These are phyloP conservation scores for Blastobotrys persicus DNA, from an alignment of 1,139 yeast species.

Conservation along the genomic window DNA sequence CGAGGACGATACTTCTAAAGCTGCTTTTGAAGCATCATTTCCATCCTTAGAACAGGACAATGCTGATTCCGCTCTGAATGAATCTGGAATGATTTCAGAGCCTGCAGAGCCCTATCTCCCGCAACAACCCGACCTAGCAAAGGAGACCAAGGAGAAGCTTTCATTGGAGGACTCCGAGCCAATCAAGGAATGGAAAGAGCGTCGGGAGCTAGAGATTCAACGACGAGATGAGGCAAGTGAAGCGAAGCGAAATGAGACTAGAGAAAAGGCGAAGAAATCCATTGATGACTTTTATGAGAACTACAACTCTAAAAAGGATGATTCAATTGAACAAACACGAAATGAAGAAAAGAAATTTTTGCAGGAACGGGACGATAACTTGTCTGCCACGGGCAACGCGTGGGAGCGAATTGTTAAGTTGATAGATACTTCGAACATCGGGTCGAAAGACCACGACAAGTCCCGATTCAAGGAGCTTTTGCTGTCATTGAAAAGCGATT, in stretches of 20 bases:
- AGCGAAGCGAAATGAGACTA: slow-evolving; percentile 64
- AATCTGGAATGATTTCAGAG: slow-evolving; percentile 32
- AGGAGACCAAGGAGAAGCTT: slow-evolving; percentile 23
- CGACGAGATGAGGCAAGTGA: slow-evolving; percentile 76
- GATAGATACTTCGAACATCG: slow-evolving; percentile 45
- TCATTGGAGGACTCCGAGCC: slow-evolving; percentile 38
- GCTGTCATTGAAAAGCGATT: slow-evolving; percentile 63
- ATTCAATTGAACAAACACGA: slow-evolving; percentile 60
- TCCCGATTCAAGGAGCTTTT: slow-evolving; percentile 67
- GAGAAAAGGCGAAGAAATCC: slow-evolving; percentile 77
- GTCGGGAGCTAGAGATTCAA: slow-evolving; percentile 75
- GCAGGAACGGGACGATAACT: slow-evolving; percentile 74
- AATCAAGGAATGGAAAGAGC: slow-evolving; percentile 71
- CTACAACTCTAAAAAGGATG: slow-evolving; percentile 83
- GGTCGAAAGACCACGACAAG: slow-evolving; percentile 59
- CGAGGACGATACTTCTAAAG: slow-evolving; percentile 57
- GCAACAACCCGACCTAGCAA: slow-evolving; percentile 25
- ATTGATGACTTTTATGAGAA: slow-evolving; percentile 93
- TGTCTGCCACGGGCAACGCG: slow-evolving; percentile 63
- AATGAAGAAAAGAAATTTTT: slow-evolving; percentile 68
- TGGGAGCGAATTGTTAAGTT: slow-evolving; percentile 80
- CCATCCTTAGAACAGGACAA: slow-evolving; percentile 14
- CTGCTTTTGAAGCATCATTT: slow-evolving; percentile 38
- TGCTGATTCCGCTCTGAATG: slow-evolving; percentile 17
- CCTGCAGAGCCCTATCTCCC: slow-evolving; percentile 34